Conservation (phyloP, 1,284 basidiomycete species). For the Ganoderma meredithae region DNA sequence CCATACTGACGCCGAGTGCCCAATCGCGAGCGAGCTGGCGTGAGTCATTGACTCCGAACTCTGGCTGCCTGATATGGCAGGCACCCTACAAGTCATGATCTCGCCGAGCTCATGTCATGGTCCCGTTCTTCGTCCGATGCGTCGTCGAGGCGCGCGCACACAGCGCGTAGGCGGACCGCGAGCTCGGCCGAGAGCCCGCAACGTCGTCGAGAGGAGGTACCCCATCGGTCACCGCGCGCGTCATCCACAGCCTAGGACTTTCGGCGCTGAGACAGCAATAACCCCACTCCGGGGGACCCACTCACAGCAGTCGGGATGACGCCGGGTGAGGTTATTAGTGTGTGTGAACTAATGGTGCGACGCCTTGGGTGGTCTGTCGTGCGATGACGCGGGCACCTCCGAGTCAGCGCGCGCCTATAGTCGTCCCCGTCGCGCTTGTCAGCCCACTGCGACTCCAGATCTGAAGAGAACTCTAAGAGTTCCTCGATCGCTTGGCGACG, state of each 20-base stretch:
- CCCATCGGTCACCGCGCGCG: slow-evolving; percentile 6
- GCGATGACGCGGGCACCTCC: neutral
- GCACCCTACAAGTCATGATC: slow-evolving; percentile 6
- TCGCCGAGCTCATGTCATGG: neutral
- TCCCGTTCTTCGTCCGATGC: neutral
- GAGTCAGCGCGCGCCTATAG: neutral
- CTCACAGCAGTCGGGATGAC: neutral
- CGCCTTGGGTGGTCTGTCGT: neutral
- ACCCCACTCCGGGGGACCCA: neutral
- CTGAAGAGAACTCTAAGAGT: too few species aligned
- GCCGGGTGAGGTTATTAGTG: neutral
- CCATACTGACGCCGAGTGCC: neutral
- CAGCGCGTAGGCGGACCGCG: neutral
- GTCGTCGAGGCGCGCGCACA: too few species aligned
- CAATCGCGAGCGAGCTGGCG: neutral
- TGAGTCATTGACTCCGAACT: neutral
- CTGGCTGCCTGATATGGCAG: neutral
- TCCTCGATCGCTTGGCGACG: too few species aligned
- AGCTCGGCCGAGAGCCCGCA: neutral
- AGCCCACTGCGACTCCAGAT: neutral
- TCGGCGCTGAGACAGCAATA: neutral
- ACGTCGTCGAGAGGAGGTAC: neutral
- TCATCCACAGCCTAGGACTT: neutral
- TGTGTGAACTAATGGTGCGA: neutral
- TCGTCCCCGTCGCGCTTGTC: neutral